Evolutionary conservation across 2,329 filamentous ascomycete genomes (phyloP).

Genomic region (Botrytis sinoallii): DNA sequence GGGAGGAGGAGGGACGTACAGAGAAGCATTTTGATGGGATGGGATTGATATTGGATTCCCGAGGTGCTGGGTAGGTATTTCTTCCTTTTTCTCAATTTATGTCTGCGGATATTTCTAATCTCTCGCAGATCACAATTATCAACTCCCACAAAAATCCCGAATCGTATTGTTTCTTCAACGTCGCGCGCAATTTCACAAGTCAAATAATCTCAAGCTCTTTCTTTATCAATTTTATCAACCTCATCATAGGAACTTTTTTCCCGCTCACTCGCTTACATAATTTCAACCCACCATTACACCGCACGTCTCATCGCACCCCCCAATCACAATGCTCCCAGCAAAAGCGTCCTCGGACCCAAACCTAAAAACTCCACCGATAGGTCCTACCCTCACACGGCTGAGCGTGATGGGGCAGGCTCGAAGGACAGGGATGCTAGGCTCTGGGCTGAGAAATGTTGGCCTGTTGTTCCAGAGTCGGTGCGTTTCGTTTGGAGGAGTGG

Average conservation of each 20-base stretch:
- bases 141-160: not conserved
- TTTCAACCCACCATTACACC: not conserved
- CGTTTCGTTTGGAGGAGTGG: not conserved
- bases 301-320: not conserved
- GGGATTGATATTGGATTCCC: not conserved
- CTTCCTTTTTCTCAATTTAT: not conserved
- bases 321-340: not conserved
- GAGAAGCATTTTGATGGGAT: conserved; percentile 17
- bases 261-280: not conserved
- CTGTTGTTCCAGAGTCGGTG: not conserved
- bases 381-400: not conserved
- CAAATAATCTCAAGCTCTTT: not conserved
- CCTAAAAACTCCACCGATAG: not conserved
- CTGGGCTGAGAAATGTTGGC: not conserved
- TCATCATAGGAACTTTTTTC: not conserved
- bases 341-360: not conserved
- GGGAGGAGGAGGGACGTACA: not conserved
- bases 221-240: not conserved
- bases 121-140: not conserved
- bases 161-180: not conserved
- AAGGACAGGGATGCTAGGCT: not conserved
- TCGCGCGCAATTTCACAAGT: not conserved
- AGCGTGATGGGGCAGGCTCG: not conserved
- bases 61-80: not conserved
- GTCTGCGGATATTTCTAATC: not conserved